Conservation (phyloP, 1,284 basidiomycete genomes). For the Hemileia vastatrix region DNA sequence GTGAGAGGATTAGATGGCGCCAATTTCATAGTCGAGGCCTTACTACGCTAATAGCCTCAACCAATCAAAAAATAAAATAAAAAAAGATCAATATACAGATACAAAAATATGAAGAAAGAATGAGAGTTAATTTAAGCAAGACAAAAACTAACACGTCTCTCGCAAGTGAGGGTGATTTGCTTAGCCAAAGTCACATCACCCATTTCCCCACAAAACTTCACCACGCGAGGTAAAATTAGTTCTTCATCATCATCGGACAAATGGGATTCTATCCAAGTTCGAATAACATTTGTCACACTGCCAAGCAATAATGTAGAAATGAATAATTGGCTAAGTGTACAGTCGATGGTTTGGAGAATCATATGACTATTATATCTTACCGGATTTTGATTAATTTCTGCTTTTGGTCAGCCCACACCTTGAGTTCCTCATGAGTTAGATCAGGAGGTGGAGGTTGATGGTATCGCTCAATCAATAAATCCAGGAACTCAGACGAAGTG, state of each 20-base stretch:
- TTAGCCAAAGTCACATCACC: constrained; percentile 33
- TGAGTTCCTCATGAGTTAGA: constrained; percentile 57
- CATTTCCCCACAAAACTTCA: constrained; percentile 43
- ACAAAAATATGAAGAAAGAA: too few relatives aligned
- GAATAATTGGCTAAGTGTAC: constrained; percentile 47
- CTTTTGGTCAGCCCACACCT: constrained; percentile 79
- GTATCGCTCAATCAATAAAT: constrained; percentile 75
- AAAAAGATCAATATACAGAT: constrained; percentile 11
- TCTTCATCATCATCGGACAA: constrained; percentile 45
- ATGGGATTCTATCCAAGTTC: constrained; percentile 47
- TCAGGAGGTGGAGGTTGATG: constrained; percentile 65
- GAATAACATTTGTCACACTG: constrained; percentile 46
- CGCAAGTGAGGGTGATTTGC: constrained; percentile 44
- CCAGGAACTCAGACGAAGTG: constrained; percentile 70
- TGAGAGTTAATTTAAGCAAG: not conserved
- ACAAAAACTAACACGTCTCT: constrained; percentile 35
- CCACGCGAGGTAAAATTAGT: constrained; percentile 37
- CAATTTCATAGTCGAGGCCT: constrained; percentile 19
- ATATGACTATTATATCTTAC: constrained; percentile 58
- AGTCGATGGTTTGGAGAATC: constrained; percentile 56
- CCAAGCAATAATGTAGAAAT: not conserved
- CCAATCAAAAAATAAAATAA: not conserved
- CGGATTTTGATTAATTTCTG: constrained; percentile 77
- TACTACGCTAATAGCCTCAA: too few relatives aligned
- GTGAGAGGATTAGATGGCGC: constrained; percentile 37